Evolutionary conservation across 2,329 filamentous ascomycete genomes (phyloP).

Genomic region (Tothia fuscella): DNA sequence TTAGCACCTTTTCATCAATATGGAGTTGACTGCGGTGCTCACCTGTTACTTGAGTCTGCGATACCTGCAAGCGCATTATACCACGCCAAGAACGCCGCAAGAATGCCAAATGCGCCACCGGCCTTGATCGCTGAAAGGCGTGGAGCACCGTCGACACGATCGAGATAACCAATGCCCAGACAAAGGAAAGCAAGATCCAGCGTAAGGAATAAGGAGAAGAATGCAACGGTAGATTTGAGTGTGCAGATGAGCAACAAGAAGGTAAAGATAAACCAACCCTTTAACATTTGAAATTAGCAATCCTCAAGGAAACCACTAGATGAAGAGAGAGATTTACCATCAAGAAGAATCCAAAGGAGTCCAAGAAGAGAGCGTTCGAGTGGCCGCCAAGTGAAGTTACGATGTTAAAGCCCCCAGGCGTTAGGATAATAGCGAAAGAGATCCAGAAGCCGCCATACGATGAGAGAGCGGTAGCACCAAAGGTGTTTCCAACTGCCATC

Average conservation of each 20-base stretch:
- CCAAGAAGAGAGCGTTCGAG: conserved; percentile 32
- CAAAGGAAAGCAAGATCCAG: conserved; percentile 48
- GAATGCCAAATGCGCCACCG: conserved; percentile 40
- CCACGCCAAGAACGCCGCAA: conserved; percentile 43
- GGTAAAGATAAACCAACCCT: conserved; percentile 48
- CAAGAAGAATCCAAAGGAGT: conserved; percentile 45
- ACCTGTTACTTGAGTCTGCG: conserved; percentile 41
- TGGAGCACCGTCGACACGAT: conserved; percentile 28
- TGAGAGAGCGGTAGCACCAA: conserved; percentile 48
- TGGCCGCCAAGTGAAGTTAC: conserved; percentile 31
- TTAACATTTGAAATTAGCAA: neutral
- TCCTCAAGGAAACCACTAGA: neutral
- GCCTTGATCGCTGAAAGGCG: conserved; percentile 36
- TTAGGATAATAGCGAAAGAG: conserved; percentile 45
- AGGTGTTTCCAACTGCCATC: conserved; percentile 49
- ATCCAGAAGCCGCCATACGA: conserved; percentile 54
- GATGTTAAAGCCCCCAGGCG: conserved; percentile 41
- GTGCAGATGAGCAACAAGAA: conserved; percentile 43
- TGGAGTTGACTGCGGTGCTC: conserved; percentile 6
- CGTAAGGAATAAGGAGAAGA: conserved; percentile 46
- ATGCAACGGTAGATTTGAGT: conserved; percentile 46
- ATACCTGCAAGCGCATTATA: conserved; percentile 44
- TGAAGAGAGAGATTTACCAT: conserved; percentile 27
- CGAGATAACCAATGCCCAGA: conserved; percentile 43
- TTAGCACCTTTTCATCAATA: neutral